Percentiles rank a stretch among this genome's conserved stretches.
Evolutionary conservation across 768 basidiomycete genomes (phyloP).

Genomic region (Mrakia gelida): DNA sequence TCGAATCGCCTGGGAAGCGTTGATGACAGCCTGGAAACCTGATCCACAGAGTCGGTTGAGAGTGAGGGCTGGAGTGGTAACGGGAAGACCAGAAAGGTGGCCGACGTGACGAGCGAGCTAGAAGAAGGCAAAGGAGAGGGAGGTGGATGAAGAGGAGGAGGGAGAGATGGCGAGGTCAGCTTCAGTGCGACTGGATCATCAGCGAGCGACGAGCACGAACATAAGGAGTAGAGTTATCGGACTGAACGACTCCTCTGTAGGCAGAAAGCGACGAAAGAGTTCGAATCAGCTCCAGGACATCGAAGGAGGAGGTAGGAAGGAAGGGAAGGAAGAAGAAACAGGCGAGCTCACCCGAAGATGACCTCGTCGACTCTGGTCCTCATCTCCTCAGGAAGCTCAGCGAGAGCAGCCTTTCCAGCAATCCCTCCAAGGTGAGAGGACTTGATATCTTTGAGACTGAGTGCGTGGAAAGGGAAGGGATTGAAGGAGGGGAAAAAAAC

Average conservation of each 20-base stretch:
- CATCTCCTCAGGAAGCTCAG: constrained; percentile 43
- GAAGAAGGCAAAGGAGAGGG: background rate
- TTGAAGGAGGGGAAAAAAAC: background rate
- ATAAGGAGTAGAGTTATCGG: constrained; percentile 46
- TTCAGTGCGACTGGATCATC: background rate
- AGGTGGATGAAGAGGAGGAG: background rate
- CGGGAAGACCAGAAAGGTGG: constrained; percentile 44
- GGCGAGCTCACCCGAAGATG: constrained; percentile 45
- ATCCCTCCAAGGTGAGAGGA: constrained; percentile 46
- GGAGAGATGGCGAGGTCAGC: background rate
- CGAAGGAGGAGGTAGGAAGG: background rate
- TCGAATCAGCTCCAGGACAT: background rate
- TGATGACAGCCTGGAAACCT: constrained; percentile 47
- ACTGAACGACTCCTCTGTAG: constrained; percentile 42
- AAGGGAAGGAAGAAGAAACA: background rate
- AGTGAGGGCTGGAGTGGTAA: constrained; percentile 45
- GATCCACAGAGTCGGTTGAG: constrained; percentile 47
- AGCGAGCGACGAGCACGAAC: background rate
- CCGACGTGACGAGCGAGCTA: constrained; percentile 46
- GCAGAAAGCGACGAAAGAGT: background rate
- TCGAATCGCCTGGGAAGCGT: constrained; percentile 46
- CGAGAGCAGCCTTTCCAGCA: constrained; percentile 47
- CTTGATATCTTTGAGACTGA: constrained; percentile 43
- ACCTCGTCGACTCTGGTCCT: constrained; percentile 44
- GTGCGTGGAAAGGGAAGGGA: constrained; percentile 21